These are phyloP conservation scores for Atkinsonella hypoxylon DNA, from an alignment of 2,329 filamentous ascomycete genomes.

Conservation along the genomic window DNA sequence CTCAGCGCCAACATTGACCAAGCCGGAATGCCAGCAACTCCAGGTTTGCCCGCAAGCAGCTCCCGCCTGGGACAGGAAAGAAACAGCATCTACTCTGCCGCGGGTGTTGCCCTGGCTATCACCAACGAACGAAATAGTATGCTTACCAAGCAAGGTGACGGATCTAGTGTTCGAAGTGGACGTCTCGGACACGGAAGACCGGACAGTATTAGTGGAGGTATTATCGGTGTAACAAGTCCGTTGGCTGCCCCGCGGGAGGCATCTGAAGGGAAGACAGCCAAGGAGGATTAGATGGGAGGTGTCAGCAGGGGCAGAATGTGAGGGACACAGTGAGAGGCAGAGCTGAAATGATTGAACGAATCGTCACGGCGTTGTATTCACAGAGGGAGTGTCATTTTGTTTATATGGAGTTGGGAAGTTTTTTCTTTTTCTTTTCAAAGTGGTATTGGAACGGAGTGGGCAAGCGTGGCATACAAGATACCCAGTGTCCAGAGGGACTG, in stretches of 20 bases:
- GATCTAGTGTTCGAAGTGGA: conserved; percentile 67
- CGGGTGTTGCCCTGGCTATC: conserved; percentile 53
- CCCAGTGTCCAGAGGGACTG: conserved; percentile 6
- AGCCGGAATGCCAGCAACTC: conserved; percentile 29
- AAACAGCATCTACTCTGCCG: conserved; percentile 71
- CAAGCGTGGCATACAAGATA: conserved; percentile 5
- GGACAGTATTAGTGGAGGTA: conserved; percentile 71
- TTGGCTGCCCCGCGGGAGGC: conserved; percentile 45
- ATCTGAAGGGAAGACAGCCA: conserved; percentile 22
- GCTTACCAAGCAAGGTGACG: conserved; percentile 61
- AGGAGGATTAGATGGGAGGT: conserved; percentile 17
- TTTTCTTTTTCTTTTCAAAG: not conserved
- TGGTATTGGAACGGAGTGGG: not conserved
- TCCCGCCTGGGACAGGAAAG: conserved; percentile 43
- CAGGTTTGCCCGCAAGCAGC: conserved; percentile 41
- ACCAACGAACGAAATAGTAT: conserved; percentile 70
- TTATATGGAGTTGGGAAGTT: not conserved
- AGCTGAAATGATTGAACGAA: conserved; percentile 3
- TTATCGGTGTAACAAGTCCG: conserved; percentile 49
- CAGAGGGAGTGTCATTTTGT: not conserved
- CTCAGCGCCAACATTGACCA: conserved; percentile 58
- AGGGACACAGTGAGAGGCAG: not conserved
- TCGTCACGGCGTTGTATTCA: not conserved
- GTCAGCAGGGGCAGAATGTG: conserved; percentile 10
- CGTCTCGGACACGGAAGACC: conserved; percentile 64